Evolutionary conservation across 495 filamentous ascomycete species (phyloP).

Genomic region (Penicillium arizonense): DNA sequence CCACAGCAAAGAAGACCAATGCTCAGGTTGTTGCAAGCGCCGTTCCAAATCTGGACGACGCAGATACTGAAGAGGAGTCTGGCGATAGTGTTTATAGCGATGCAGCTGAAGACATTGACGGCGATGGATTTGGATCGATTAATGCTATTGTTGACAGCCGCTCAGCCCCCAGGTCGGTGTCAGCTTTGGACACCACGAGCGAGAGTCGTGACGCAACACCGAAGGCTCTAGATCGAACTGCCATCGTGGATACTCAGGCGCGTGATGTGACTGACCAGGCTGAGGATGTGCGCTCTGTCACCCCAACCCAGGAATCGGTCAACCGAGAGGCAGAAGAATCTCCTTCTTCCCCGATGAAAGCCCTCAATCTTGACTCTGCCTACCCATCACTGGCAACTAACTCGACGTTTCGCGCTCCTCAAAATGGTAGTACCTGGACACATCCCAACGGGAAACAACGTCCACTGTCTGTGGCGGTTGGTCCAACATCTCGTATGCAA

Average conservation of each 20-base stretch:
- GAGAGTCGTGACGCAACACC: constrained; percentile 25
- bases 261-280: constrained; percentile 14
- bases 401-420: neutral
- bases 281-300: constrained; percentile 23
- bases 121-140: constrained; percentile 77
- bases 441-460: constrained; percentile 16
- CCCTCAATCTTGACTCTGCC: constrained; percentile 17
- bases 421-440: constrained; percentile 11
- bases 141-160: constrained; percentile 76
- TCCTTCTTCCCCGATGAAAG: constrained; percentile 13
- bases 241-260: constrained; percentile 11
- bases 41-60: constrained; percentile 18
- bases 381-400: constrained; percentile 18
- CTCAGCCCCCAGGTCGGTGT: constrained; percentile 18
- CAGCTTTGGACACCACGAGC: constrained; percentile 1
- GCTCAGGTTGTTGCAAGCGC: constrained; percentile 10
- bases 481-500: constrained; percentile 14
- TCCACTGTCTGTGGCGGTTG: constrained; percentile 23
- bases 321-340: constrained; percentile 17
- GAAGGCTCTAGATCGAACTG: constrained; percentile 8
- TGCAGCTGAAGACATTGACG: constrained; percentile 77
- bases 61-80: constrained; percentile 49
- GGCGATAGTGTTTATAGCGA: constrained; percentile 80
- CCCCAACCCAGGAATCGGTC: constrained; percentile 18
- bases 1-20: constrained; percentile 4